Percentiles rank a stretch among this genome's conserved stretches.
Conservation (phyloP, 768 basidiomycete species). For the Amanita pallidorosea region DNA sequence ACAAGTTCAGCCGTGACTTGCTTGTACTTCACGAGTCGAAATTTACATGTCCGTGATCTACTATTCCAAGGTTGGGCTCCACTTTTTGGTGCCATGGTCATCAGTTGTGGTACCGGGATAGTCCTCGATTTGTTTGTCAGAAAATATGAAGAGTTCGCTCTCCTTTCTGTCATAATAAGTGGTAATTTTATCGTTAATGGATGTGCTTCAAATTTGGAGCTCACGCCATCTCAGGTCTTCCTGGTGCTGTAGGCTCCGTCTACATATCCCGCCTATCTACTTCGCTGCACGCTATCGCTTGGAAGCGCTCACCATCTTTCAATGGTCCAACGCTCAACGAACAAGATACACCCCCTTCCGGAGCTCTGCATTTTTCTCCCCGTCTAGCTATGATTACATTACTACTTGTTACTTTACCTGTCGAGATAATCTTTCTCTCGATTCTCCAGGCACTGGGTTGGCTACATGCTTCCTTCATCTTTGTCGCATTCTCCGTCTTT, state of each 20-base stretch:
- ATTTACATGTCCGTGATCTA: constrained; percentile 59
- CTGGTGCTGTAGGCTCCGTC: constrained; percentile 85
- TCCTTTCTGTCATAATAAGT: constrained; percentile 81
- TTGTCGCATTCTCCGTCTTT: constrained; percentile 52
- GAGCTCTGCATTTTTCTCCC: constrained; percentile 25
- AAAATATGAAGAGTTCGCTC: constrained; percentile 77
- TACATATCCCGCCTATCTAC: constrained; percentile 89
- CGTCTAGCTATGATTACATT: constrained; percentile 59
- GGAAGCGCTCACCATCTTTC: constrained; percentile 11
- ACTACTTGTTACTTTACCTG: constrained; percentile 65
- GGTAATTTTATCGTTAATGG: constrained; percentile 32
- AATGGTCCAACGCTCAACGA: neutral
- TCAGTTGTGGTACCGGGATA: constrained; percentile 82
- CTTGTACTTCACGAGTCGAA: constrained; percentile 47
- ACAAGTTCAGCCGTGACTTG: constrained; percentile 31
- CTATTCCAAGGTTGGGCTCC: constrained; percentile 85
- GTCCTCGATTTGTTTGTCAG: constrained; percentile 86
- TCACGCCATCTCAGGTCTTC: constrained; percentile 43
- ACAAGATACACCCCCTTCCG: constrained; percentile 11
- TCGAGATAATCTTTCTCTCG: constrained; percentile 65
- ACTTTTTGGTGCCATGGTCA: constrained; percentile 81
- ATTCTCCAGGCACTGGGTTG: constrained; percentile 63
- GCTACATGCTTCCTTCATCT: constrained; percentile 60
- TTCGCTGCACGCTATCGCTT: constrained; percentile 60
- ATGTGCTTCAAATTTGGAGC: neutral